Evolutionary conservation across 495 filamentous ascomycete species (phyloP), one percentile per base, ranked within the genome.

Genomic region (Penicillium cinerascens): DNA sequence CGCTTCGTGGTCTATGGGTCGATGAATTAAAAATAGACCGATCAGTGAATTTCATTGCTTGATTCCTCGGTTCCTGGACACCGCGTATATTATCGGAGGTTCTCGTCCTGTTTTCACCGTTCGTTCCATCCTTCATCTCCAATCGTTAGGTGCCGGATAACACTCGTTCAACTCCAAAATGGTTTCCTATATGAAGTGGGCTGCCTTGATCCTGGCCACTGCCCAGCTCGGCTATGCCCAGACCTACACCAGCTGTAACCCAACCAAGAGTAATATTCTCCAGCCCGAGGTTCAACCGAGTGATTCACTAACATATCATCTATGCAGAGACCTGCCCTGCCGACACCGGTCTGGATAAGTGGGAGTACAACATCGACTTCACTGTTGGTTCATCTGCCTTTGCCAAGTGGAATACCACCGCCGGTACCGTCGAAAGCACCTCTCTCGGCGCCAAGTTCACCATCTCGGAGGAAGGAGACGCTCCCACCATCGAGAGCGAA

Each of bases 161-260:
- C 44, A 13, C 15, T 29, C 23, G 9, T 48, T 26, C 11, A 9
- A 4, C 2, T 9, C 11, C 25, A 63, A 63, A 59, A 41, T 21
- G 11, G 13, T 60, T 22, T 58, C 59, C 9, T 64, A 56, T 36
- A 33, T 59, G 27, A 54, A 64, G 35, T 64, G 56, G 60, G 59
- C 67, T 40, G 44, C 54, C 7, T 10, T 63, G 10, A 42, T 40
- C 38, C 25, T 66, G 42, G 55, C 57, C 8, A 47, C 52, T 11
- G 48, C 56, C 21, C 52, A 62, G 46, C 64, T 82, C 46, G 77
- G 73, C 46, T 66, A 78, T 63, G 88, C 85, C 26, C 88, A 92
- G 71, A 92, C 88, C 25, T 85, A 74, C 58, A 86, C 82, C 18
- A 73, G 62, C 55, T 92, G 88, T 66, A 83, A 92, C 60, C 88